Evolutionary conservation across 202 grass and related monocot species (phyloP).

Genomic region (Panicum hallii): DNA sequence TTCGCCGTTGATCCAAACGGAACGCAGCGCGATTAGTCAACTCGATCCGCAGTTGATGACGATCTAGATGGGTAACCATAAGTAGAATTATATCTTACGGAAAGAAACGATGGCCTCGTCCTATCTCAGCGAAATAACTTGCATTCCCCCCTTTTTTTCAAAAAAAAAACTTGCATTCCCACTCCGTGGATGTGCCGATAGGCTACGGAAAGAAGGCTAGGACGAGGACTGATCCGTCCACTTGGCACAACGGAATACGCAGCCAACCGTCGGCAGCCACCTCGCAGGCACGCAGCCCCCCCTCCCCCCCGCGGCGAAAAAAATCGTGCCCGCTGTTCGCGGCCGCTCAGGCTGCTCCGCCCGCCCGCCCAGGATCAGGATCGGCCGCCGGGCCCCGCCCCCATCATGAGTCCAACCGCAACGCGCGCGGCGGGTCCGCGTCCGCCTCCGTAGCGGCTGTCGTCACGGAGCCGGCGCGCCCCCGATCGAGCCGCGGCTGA

Average conservation of each 20-base stretch:
- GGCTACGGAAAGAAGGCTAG: background rate
- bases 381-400: background rate
- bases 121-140: too few relatives aligned
- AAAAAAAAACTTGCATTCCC: too few relatives aligned
- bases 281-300: background rate
- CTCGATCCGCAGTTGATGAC: background rate
- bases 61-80: background rate
- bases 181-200: background rate
- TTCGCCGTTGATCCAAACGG: background rate
- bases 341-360: background rate
- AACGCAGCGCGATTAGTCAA: background rate
- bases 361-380: background rate
- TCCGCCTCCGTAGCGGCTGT: slow-evolving; percentile 37
- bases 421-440: slow-evolving; percentile 24
- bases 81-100: too few relatives aligned
- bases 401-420: slow-evolving; percentile 38
- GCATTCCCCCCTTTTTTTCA: too few relatives aligned
- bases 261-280: background rate
- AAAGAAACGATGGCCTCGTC: too few relatives aligned
- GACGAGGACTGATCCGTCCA: background rate
- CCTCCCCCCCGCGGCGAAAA: background rate
- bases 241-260: background rate
- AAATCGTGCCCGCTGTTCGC: slow-evolving; percentile 17
- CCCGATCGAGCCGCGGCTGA: slow-evolving; percentile 40
- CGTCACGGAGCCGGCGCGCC: slow-evolving; percentile 41